phyloP scores from a whole-genome alignment of 495 filamentous ascomycete genomes.

The Rhypophila decipiens region DNA sequence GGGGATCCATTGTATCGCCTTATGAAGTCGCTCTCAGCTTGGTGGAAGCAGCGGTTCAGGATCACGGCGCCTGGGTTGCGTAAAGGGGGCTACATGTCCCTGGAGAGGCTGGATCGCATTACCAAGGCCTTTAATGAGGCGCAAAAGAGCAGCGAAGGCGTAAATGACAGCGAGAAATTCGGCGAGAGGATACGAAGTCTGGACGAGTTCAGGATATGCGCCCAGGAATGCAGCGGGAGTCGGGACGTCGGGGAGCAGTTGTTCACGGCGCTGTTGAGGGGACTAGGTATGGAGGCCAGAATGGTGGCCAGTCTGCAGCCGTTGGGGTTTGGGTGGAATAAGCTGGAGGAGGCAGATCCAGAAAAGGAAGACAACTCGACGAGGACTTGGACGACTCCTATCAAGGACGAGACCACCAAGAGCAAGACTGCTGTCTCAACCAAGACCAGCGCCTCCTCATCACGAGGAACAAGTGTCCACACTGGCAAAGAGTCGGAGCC shows the following conservation, averaged over 20 bases:
- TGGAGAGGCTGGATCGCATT: conserved; percentile 60
- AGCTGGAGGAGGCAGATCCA: conserved; percentile 62
- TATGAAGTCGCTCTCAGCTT: conserved; percentile 65
- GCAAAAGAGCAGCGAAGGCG: too few relatives aligned
- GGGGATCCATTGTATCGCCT: conserved; percentile 80
- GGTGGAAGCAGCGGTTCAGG: conserved; percentile 82
- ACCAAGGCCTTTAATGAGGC: conserved; percentile 58
- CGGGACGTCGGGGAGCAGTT: conserved; percentile 84
- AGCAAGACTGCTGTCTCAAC: conserved; percentile 1
- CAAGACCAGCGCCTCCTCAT: conserved; percentile 9
- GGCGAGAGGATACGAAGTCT: conserved; percentile 66
- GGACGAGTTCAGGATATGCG: conserved; percentile 60
- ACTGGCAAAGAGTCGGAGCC: conserved; percentile 31
- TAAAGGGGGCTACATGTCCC: conserved; percentile 79
- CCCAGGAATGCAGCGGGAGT: conserved; percentile 70
- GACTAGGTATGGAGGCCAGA: conserved; percentile 70
- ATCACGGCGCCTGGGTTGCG: conserved; percentile 74
- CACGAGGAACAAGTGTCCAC: conserved; percentile 18
- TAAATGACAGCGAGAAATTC: conserved; percentile 54
- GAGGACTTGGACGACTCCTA: conserved; percentile 8
- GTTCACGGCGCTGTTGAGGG: conserved; percentile 83
- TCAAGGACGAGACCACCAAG: conserved; percentile 10
- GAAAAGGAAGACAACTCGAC: conserved; percentile 25
- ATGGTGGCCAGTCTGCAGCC: conserved; percentile 82
- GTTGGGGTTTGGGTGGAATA: conserved; percentile 85